These are phyloP conservation scores for Fusarium guadeloupense DNA, from an alignment of 2,329 filamentous ascomycete species.

Conservation along the genomic window DNA sequence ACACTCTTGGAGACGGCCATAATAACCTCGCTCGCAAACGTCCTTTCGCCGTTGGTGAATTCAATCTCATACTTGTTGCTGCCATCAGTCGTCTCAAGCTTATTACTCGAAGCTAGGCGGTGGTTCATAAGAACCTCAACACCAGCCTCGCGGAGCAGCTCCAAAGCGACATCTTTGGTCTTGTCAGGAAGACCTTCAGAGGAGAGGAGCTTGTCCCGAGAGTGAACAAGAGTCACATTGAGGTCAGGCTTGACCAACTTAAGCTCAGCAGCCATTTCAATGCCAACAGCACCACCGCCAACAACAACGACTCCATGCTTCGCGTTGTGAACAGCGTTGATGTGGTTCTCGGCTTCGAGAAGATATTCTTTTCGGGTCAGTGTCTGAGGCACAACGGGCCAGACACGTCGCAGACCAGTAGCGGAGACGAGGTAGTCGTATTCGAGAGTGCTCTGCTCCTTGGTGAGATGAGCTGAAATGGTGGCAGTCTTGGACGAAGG, in stretches of 20 bases:
- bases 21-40: constrained; percentile 72
- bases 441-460: constrained; percentile 52
- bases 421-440: constrained; percentile 83
- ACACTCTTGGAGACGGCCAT: constrained; percentile 72
- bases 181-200: constrained; percentile 76
- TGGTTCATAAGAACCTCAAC: constrained; percentile 72
- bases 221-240: constrained; percentile 79
- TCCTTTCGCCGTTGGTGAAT: constrained; percentile 67
- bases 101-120: constrained; percentile 61
- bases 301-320: constrained; percentile 72
- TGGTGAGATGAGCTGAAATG: constrained; percentile 59
- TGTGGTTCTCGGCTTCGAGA: constrained; percentile 67
- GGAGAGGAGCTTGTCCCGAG: constrained; percentile 73
- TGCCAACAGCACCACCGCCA: constrained; percentile 81
- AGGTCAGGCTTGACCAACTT: constrained; percentile 72
- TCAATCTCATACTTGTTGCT: constrained; percentile 58
- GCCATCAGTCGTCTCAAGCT: constrained; percentile 56
- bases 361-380: constrained; percentile 70
- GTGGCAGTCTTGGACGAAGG: constrained; percentile 66
- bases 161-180: constrained; percentile 69
- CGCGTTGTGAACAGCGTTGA: constrained; percentile 62
- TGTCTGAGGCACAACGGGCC: constrained; percentile 77
- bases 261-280: constrained; percentile 83
- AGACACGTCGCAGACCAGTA: constrained; percentile 74
- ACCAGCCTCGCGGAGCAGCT: constrained; percentile 67